Base-by-base conservation (phyloP, 257 asterid genomes). In the Cruciata laevipes region DNA sequence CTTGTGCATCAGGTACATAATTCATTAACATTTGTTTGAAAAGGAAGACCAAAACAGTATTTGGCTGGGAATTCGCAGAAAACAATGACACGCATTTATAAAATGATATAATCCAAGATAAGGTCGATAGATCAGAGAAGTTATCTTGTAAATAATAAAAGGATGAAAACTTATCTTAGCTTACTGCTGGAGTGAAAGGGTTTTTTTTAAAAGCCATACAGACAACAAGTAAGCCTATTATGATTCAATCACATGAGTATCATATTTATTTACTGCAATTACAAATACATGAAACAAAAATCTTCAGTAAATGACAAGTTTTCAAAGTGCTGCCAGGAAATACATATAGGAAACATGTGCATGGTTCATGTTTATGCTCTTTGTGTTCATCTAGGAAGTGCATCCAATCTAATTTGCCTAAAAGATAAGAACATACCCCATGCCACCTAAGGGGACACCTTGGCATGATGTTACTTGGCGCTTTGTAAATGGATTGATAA, bases 401-500 rank as follows among this genome's bases (percentile, higher is more conserved):
- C 51, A 42, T 18, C 20, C 20, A 27, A 14, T 20, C 30, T 1
- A 66, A 38, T 44, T 33, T 30, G 55, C 30, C 25, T 9, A 58
- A 52, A 42, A 30, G 3, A 27, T 44, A 9, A 61, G 61, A 75
- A 35, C 70, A 71, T 88, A 94, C 99, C 99, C 99, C 60, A 94
- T 78, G 73, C 99, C 99, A 70, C 99, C 99, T 56, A 94, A 11
- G 69, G 99, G 99, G 77, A 90, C 97, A 70, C 97, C 97, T 56
- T 84, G 95, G 83, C 96, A 85, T 71, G 99, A 86, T 65, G 96
- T 77, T 51, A 87, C 65, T 24, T 73, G 73, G 61, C 97, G 97
- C 79, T 83, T 87, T 31, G 80, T 69, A 72, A 90, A 94, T 80
- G 99, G 99, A 82, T 94, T 83, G n/a, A 90, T 2, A 80, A 94